Base-by-base conservation (phyloP, 2,329 filamentous ascomycete genomes). In the Ophiocordyceps robertsii region DNA sequence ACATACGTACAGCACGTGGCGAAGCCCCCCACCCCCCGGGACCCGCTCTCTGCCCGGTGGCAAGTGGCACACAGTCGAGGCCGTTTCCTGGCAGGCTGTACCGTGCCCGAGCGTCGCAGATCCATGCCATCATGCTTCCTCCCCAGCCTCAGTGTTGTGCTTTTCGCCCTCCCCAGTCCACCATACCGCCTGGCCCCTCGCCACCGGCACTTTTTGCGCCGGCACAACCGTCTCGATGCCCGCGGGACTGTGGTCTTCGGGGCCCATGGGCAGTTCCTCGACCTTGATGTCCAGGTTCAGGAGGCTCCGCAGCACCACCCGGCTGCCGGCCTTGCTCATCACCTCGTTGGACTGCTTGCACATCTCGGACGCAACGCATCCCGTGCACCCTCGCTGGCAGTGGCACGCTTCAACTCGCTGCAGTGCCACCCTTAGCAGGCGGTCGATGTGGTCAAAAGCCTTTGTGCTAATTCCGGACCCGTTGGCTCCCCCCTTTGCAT, bases 391-490 rank as follows among this genome's bases (percentile, higher is more conserved):
- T 44, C 82, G 75, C 11, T 77, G 62, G 55, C 89, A 96, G 33
- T 70, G 66, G 54, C 92, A 98, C 1, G 68, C 70, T 54, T 84
- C 79, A 6, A 96, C 79, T 8, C 92, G 71, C 44, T 77, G 70
- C 32, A 92, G 72, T 0, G 89, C 90, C 55, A 89, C 82, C 17
- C 67, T 66, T 1, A 96, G 70, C 30, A 96, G 65, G 30, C 82
- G 59, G 53, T 95, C 87, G 17, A 95, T 71, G 55, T 94, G 93
- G 54, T 96, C 90, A 54, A 96, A 96, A 0, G 88, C 90, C 57
- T 95, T 95, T 33, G 82, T 84, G 47, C 83, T 87, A 51, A 95
- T 93, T 0, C 92, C 92, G 0, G 78, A 83, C 0, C 90, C 90
- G 37, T 77, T 75, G 0, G 83, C 73, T 0, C 90, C 90, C 8